Evolutionary conservation across 805 yeast species (phyloP).

Genomic region (Teunomyces gatunensis): DNA sequence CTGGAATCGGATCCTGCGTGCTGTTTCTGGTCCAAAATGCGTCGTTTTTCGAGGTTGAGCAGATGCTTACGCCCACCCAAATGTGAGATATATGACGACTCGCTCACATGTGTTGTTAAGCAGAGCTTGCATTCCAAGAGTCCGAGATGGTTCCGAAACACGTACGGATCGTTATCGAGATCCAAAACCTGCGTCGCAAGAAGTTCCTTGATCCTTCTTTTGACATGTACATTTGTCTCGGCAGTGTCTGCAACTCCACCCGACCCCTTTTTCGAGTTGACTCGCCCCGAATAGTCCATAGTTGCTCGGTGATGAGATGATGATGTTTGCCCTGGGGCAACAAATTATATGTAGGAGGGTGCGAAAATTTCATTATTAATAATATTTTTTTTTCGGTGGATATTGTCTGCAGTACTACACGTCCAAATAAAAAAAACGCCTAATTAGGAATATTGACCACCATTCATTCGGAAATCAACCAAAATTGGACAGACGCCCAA

Average conservation of each 20-base stretch:
- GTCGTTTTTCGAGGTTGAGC: conserved; percentile 62
- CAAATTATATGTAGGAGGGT: background rate
- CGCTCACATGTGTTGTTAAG: conserved; percentile 75
- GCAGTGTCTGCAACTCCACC: conserved; percentile 83
- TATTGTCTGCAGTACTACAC: background rate
- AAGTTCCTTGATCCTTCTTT: conserved; percentile 65
- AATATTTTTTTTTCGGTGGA: too few relatives aligned
- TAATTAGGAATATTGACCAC: conserved; percentile 4
- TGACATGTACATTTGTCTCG: conserved; percentile 66
- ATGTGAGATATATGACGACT: conserved; percentile 80
- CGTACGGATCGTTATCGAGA: conserved; percentile 74
- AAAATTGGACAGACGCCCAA: background rate
- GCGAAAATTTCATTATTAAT: background rate
- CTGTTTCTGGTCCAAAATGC: conserved; percentile 24
- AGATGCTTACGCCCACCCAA: conserved; percentile 83
- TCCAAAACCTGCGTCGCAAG: conserved; percentile 49
- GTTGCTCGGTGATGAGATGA: background rate
- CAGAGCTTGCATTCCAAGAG: conserved; percentile 82
- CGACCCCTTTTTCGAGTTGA: conserved; percentile 85
- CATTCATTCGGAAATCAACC: background rate
- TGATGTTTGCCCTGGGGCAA: background rate
- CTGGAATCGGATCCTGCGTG: background rate
- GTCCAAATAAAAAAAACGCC: conserved; percentile 1
- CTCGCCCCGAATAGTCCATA: conserved; percentile 89
- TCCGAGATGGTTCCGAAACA: conserved; percentile 80